Base-by-base conservation (phyloP, 106 monocot species). In the Dioscorea dumetorum region DNA sequence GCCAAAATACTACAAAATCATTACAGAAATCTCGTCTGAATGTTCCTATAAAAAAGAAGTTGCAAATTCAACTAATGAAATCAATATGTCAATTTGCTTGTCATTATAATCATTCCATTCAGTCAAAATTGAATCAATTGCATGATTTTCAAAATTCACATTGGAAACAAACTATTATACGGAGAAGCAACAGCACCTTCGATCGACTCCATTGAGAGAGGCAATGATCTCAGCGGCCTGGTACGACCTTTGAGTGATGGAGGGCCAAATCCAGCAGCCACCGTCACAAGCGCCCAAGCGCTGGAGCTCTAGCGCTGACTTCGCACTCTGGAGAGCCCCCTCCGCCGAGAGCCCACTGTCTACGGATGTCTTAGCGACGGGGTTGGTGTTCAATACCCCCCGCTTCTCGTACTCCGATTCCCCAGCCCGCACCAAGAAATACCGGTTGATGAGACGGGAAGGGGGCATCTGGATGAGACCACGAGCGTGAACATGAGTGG, bases 231-330 rank as follows among this genome's bases (percentile, higher is more conserved):
- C 94, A 22, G 94, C 94, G 11, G 79, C 80, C 83, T 94, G 90
- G 58, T 94, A 94, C 13, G 94, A 59, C 13, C 94, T 57, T 81
- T 94, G 94, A 8, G 94, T 94, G 56, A 94, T 94, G 19, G 90
- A 94, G 0, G 94, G 87, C 94, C 90, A 94, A 49, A 94, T 90
- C 94, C 90, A 94, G 81, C 94, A 94, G 67, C 81, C 81, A n/a
- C 83, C 85, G 5, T 82, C 90, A 67, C 94, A 94, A 4, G 90
- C 94, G 19, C 83, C 94, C 68, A 79, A 61, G 56, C 79, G 32
- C 80, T 72, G 60, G 57, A 94, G 81, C 81, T 79, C 83, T 60
- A 77, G 52, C n/a, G 90, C 94, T 13, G 94, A 50, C 22, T 64
- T 50, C 8, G 76, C 78, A 12, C 83, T 57, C 78, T 94, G 94